Evolutionary conservation across 139 green algal species (phyloP).

Genomic region (Micractinium sp.): DNA sequence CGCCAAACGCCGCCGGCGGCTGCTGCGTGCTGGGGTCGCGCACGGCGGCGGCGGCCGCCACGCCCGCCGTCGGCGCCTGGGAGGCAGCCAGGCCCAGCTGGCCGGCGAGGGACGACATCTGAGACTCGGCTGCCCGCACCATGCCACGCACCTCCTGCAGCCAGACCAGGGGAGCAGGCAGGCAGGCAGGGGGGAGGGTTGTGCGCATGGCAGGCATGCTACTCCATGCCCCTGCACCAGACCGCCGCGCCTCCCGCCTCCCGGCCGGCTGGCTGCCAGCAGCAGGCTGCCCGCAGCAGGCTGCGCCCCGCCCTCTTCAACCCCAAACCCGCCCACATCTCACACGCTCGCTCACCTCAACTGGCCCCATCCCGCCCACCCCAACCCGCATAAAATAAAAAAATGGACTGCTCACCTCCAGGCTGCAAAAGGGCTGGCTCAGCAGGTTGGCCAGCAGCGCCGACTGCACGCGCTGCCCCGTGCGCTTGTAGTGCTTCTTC

Average conservation of each 20-base stretch:
- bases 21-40: neutral
- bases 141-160: conserved; percentile 20
- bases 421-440: conserved; percentile 19
- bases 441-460: conserved; percentile 28
- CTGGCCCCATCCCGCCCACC: neutral
- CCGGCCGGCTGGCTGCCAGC: neutral
- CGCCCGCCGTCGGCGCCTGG: neutral
- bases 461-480: conserved; percentile 31
- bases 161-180: neutral
- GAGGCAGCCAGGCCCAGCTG: neutral
- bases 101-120: neutral
- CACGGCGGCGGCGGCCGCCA: neutral
- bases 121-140: conserved; percentile 8
- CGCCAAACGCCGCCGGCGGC: neutral
- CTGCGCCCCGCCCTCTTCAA: neutral
- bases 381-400: neutral
- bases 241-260: too few species aligned
- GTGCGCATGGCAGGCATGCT: neutral
- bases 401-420: conserved; percentile 13
- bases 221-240: too few species aligned
- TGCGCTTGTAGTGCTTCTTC: conserved; percentile 33
- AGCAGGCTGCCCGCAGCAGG: neutral
- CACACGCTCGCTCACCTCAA: neutral
- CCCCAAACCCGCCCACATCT: neutral
- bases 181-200: neutral